Base-by-base conservation (phyloP, 495 filamentous ascomycete genomes). In the Hypoxylon trugodes region DNA sequence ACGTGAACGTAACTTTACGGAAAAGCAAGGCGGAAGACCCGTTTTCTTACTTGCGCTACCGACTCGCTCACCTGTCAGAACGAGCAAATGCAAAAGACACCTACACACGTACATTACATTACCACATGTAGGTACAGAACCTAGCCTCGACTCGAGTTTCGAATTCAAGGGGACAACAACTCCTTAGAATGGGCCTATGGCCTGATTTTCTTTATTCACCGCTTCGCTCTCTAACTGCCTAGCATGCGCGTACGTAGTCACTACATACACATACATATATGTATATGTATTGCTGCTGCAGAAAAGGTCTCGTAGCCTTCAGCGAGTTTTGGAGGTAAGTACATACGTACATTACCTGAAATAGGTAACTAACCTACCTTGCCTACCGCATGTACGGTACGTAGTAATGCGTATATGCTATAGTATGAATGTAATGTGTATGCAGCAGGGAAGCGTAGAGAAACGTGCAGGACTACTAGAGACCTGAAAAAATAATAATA, bases 131-230 rank as follows among this genome's bases (percentile, higher is more conserved):
- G 18, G 50, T 59, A 35, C 35, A n/a, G 35, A 24, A 50, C 22
- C 33, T 37, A 54, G 41, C 54, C 49, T 65, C 55, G 47, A 54
- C 49, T 65, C 55, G 47, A 54, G 49, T 65, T 59, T 54, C 46
- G 53, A 64, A 52, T 38, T 30, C 40, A 26, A 46, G 38, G n/a
- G 40, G 37, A 33, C n/a, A 28, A 59, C 36, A n/a, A 30, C 35
- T 16, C 25, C 51, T 21, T 50, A 13, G 40, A 38, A 16, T 12
- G 38, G 47, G n/a, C 21, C 13, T 19, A 62, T 62, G 60, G 60
- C 52, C 60, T 64, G 60, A 57, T 57, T 38, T n/a, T 38, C 50
- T n/a, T 21, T 49, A 51, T 64, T 64, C 60, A 64, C 60, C 60
- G 60, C 60, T 52, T 55, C 50, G 25, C 40, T 33, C 36, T 55